Evolutionary conservation across 441 rosid species (phyloP), one percentile per base, ranked within the genome.

Genomic region (Populus hybrid): DNA sequence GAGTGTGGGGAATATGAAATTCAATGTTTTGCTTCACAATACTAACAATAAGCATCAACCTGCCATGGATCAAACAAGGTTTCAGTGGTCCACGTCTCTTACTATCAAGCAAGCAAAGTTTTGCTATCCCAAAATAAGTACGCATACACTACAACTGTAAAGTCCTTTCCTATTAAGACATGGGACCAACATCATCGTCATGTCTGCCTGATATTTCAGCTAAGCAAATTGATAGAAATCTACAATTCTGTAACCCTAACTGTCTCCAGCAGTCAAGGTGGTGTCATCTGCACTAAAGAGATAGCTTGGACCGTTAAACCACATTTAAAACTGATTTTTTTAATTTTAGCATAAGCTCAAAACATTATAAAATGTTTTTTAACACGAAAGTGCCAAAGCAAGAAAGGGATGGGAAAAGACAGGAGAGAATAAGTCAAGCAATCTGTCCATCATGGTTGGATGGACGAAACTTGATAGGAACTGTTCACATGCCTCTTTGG

Each of bases 341-440:
- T 42, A 11, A 11, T 32, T 32, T 70, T 66, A 73, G 18, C 78
- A 12, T 11, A 78, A 34, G 70, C 68, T 75, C 30, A 67, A 30
- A 9, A 4, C 57, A 63, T 28, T 5, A 74, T 1, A 40, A 20
- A 35, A 11, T 54, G 63, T 70, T 38, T 3, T n/a, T 2, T 66
- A 77, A 18, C 11, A 67, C 28, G 69, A 66, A 67, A 57, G 26
- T 63, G 75, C 11, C n/a, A 72, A 14, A 32, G 26, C 32, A 67
- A 67, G 78, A 82, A 68, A 42, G 6, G 14, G 21, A 35, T 6
- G 70, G 77, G n/a, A 54, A 32, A 69, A 67, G 74, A 77, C 77
- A 81, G 42, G 4, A 30, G 4, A 78, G 80, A 81, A 76, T 84
- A 75, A 46, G 67, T 40, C 82, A 40, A 54, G 76, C 83, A 87